Evolutionary conservation across 768 basidiomycete genomes (phyloP).

Genomic region (Amanita rubescens): DNA sequence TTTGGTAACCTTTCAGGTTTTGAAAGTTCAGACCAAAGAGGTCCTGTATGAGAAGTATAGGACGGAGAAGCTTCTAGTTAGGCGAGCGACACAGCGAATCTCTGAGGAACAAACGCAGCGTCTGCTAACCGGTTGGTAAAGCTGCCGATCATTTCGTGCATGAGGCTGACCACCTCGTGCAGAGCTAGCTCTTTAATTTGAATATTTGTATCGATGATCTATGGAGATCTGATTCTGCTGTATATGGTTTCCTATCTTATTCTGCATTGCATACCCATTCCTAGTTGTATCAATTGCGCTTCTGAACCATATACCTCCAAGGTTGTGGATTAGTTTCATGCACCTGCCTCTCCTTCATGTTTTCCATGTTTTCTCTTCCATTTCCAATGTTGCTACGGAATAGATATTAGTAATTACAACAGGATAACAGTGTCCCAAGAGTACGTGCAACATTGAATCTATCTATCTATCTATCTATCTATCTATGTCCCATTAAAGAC

Average conservation of each 20-base stretch:
- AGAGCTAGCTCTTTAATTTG: slow-evolving; percentile 16
- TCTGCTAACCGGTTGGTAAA: slow-evolving; percentile 60
- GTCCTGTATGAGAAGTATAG: slow-evolving; percentile 91
- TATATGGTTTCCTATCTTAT: neutral
- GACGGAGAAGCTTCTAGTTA: slow-evolving; percentile 83
- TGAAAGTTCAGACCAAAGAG: slow-evolving; percentile 80
- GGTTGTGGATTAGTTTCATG: slow-evolving; percentile 13
- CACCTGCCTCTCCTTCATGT: neutral
- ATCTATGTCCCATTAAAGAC: neutral
- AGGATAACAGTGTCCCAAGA: neutral
- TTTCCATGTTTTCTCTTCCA: too few relatives aligned
- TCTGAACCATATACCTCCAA: slow-evolving; percentile 10
- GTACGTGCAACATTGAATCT: neutral
- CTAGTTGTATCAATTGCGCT: slow-evolving; percentile 7
- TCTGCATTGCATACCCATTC: slow-evolving; percentile 11
- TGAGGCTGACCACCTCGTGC: neutral
- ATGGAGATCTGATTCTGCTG: neutral
- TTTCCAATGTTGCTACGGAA: slow-evolving; percentile 2
- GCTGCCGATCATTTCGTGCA: neutral
- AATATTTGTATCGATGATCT: neutral
- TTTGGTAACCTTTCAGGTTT: slow-evolving; percentile 38
- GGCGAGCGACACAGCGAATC: slow-evolving; percentile 75
- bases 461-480: too few relatives aligned
- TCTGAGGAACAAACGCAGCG: slow-evolving; percentile 67
- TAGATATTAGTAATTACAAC: too few relatives aligned